These are phyloP conservation scores for Fusarium sp. DNA, from an alignment of 2,329 filamentous ascomycete species.

Conservation along the genomic window DNA sequence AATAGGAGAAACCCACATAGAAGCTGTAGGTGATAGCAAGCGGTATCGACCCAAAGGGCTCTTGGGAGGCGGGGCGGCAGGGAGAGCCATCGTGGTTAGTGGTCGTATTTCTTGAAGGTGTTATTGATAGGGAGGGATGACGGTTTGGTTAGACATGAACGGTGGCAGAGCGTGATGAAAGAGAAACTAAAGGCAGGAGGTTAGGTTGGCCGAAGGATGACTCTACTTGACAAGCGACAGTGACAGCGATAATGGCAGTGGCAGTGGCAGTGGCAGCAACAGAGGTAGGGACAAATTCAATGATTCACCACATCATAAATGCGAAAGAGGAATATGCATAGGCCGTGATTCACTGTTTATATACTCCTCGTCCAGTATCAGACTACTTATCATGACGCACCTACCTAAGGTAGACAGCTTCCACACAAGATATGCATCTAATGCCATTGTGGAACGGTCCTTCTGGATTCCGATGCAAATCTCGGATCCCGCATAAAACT, in stretches of 20 bases:
- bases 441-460: not conserved
- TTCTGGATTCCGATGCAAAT: not conserved
- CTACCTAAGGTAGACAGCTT: not conserved
- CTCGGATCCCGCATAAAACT: not conserved
- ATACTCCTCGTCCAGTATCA: not conserved
- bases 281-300: not conserved
- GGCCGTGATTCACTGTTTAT: not conserved
- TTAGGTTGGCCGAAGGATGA: not conserved
- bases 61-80: conserved; percentile 61
- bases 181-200: not conserved
- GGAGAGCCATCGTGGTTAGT: conserved; percentile 41
- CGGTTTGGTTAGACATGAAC: not conserved
- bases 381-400: not conserved
- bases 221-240: not conserved
- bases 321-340: not conserved
- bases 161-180: not conserved
- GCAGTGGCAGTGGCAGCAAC: not conserved
- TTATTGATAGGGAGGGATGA: not conserved
- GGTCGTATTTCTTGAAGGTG: not conserved
- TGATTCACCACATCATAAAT: not conserved
- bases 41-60: conserved; percentile 73
- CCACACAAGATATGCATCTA: not conserved
- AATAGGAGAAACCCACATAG: conserved; percentile 74
- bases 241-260: not conserved
- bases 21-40: conserved; percentile 72